These are phyloP conservation scores for Fusarium veterinarium DNA, from an alignment of 2,329 filamentous ascomycete genomes.

Conservation along the genomic window DNA sequence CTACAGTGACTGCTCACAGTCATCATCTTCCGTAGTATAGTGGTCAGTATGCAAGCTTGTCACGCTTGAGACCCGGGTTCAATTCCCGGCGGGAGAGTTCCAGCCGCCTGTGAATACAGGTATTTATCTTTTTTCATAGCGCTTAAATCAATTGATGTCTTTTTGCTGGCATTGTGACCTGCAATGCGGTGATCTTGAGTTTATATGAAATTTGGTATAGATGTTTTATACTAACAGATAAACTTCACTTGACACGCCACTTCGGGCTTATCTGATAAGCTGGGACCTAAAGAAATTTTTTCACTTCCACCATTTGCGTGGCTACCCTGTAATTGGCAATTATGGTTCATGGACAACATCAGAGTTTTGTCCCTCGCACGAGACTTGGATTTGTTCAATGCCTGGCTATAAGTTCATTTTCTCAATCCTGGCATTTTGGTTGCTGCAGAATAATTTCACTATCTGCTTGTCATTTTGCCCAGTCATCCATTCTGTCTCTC, in stretches of 20 bases:
- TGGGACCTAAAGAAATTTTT: background rate
- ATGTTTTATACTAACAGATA: background rate
- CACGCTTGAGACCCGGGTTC: slow-evolving; percentile 31
- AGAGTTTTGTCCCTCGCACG: background rate
- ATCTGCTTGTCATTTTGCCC: rapidly evolving
- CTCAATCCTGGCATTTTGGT: rapidly evolving
- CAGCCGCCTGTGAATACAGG: slow-evolving; percentile 6
- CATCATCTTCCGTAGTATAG: slow-evolving; percentile 34
- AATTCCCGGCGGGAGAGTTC: slow-evolving; percentile 32
- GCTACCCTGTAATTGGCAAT: background rate
- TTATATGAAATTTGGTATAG: rapidly evolving
- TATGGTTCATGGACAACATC: background rate
- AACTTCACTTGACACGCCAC: rapidly evolving
- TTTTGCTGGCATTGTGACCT: background rate
- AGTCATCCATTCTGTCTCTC: too few species aligned
- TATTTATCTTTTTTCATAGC: background rate
- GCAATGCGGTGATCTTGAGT: too few species aligned
- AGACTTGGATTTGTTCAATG: rapidly evolving
- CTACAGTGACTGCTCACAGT: slow-evolving; percentile 24
- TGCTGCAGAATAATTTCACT: background rate
- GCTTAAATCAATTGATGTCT: rapidly evolving
- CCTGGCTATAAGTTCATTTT: background rate
- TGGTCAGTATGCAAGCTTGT: slow-evolving; percentile 34
- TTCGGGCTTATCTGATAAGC: background rate
- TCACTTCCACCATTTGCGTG: background rate